Base-by-base conservation (phyloP, 495 filamentous ascomycete genomes). In the Penicillium paxilli region DNA sequence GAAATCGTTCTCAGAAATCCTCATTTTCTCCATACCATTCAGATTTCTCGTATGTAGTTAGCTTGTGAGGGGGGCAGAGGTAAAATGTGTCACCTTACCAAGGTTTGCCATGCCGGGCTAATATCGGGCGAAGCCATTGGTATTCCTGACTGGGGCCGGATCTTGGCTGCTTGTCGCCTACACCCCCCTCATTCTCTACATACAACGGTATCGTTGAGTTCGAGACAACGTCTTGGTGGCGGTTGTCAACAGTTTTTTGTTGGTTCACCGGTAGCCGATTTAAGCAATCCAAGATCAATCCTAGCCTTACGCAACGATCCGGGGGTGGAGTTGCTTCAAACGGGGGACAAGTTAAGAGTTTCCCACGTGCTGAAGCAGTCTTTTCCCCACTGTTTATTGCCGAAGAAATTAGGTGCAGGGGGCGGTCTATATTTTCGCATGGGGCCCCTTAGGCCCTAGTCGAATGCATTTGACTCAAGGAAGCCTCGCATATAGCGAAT, bases 81-180 rank as follows among this genome's bases (percentile, higher is more conserved):
- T 5, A 16, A 38, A 38, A 38, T 5, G 5, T 42, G 17, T 42
- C 21, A 21, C 40, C 40, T 21, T 22, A 42, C 40, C 40, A 42
- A 37, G 32, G 44, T 42, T 35, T 33, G n/a, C 49, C 44, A 32
- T 54, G 33, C 50, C 56, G 56, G 55, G 35, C 16, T 58, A 58
- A 52, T 58, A 45, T 58, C 55, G 55, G 49, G 28, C 14, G 33
- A 49, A 52, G 5, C 35, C 1, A 42, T 35, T 40, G 23, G 33
- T 16, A 44, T 38, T 38, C 46, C 5, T 45, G 25, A 16, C 32
- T 33, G 52, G 20, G 45, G 25, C 37, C 19, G 23, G 12, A 4
- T 11, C 25, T 42, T 42, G 40, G 20, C 40, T 42, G 19, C 6
- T 20, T n/a, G 35, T 47, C 21, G 2, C 23, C 11, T 38, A 20